Evolutionary conservation across 2,329 filamentous ascomycete species (phyloP).

Genomic region (Cladophialophora psammophila): DNA sequence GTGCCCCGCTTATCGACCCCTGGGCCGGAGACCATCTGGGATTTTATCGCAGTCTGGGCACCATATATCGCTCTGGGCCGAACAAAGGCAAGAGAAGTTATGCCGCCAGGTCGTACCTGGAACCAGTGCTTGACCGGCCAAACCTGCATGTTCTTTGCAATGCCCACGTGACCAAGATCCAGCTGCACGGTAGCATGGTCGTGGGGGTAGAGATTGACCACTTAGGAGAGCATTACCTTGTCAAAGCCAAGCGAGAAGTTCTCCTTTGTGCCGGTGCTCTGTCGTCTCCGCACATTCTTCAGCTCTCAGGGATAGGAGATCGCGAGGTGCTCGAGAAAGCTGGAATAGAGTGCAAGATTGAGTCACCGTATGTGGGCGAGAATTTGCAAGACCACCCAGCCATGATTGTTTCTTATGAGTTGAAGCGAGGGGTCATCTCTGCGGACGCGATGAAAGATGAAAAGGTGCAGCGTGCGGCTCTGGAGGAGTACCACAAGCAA

Average conservation of each 20-base stretch:
- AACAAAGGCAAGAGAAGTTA: slow-evolving; percentile 47
- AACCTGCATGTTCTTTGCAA: slow-evolving; percentile 56
- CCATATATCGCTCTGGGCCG: slow-evolving; percentile 30
- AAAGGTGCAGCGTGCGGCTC: slow-evolving; percentile 41
- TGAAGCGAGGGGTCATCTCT: slow-evolving; percentile 29
- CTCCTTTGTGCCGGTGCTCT: slow-evolving; percentile 66
- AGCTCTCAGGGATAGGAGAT: slow-evolving; percentile 67
- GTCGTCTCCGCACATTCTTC: slow-evolving; percentile 65
- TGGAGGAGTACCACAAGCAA: slow-evolving; percentile 43
- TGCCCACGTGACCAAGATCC: slow-evolving; percentile 5
- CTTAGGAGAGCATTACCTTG: slow-evolving; percentile 36
- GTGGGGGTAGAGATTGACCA: slow-evolving; percentile 1
- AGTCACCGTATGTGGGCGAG: slow-evolving; percentile 55
- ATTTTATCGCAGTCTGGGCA: slow-evolving; percentile 23
- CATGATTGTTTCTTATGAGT: slow-evolving; percentile 11
- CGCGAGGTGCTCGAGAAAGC: slow-evolving; percentile 50
- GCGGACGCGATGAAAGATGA: slow-evolving; percentile 44
- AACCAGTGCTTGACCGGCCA: slow-evolving; percentile 44
- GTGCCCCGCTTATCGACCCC: slow-evolving; percentile 21
- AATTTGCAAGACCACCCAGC: slow-evolving; percentile 59
- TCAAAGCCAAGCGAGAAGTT: slow-evolving; percentile 56
- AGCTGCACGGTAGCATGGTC: slow-evolving; percentile 44
- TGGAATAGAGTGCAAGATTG: slow-evolving; percentile 53
- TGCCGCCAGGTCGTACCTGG: slow-evolving; percentile 48
- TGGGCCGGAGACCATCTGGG: slow-evolving; percentile 29